phyloP scores from a whole-genome alignment of 2,329 filamentous ascomycete species.

The Aureobasidium sp. region DNA sequence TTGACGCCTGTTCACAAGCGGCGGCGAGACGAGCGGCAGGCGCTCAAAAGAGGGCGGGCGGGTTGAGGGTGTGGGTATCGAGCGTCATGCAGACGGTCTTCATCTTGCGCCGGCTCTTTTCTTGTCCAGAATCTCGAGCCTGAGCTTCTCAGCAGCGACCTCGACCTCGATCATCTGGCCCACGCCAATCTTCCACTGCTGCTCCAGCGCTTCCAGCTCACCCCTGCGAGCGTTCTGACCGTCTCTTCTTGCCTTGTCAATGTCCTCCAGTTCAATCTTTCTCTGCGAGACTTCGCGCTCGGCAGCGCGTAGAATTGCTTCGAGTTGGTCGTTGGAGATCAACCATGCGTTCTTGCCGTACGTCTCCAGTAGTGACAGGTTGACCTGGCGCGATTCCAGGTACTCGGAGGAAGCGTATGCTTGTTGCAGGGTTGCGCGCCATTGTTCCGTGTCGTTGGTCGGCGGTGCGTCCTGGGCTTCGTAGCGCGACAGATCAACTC shows the following conservation, averaged over 20 bases:
- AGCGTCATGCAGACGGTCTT: neutral
- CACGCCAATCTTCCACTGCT: constrained; percentile 70
- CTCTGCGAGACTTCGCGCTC: constrained; percentile 66
- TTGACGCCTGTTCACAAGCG: too few species aligned
- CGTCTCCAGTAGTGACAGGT: constrained; percentile 65
- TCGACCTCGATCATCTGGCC: constrained; percentile 78
- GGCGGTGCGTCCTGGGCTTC: constrained; percentile 59
- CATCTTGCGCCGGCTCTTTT: constrained; percentile 37
- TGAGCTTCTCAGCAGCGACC: constrained; percentile 66
- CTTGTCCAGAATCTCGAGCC: constrained; percentile 56
- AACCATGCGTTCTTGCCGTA: constrained; percentile 91
- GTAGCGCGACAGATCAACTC: constrained; percentile 74
- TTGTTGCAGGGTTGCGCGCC: constrained; percentile 43
- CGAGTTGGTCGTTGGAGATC: constrained; percentile 69
- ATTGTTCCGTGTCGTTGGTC: constrained; percentile 34
- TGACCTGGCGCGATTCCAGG: constrained; percentile 46
- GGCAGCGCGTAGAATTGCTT: constrained; percentile 57
- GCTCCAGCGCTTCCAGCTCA: constrained; percentile 66
- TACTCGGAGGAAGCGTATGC: constrained; percentile 53
- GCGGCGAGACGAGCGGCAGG: neutral
- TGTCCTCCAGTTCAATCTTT: constrained; percentile 60
- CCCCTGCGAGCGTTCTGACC: constrained; percentile 62
- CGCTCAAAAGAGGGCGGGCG: neutral
- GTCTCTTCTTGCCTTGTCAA: constrained; percentile 60
- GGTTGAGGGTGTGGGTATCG: neutral